Base-by-base conservation (phyloP, 257 asterid species). In the Solanum habrochaites region DNA sequence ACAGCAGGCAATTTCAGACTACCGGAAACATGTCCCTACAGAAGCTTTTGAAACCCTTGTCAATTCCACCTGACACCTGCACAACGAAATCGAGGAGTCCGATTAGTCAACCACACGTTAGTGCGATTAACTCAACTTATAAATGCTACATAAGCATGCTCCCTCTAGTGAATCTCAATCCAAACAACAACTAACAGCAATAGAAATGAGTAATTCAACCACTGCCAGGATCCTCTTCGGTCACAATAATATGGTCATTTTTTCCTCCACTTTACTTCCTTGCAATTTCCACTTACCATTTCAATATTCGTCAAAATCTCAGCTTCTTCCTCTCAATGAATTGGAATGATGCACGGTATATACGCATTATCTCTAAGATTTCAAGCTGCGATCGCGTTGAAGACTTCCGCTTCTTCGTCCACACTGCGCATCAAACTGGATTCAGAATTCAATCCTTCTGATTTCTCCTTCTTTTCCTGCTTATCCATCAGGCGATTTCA, bases 371-470 rank as follows among this genome's bases (percentile, higher is more conserved):
- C 89, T 92, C 92, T 39, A 93, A 91, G 40, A 96, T 93, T 91
- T 93, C 90, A 94, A 93, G 88, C 96, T 94, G 75, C 95, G 93
- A 87, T 95, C 99, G 91, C 98, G 77, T 95, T 94, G n/a, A n/a
- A 6, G 96, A 95, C 88, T 94, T 94, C 98, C 25, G 85, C 92
- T 40, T 94, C 98, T 42, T 93, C 94, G n/a, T 80, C 3, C 11
- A 27, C 42, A 11, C 42, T 27, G 10, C 39, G 83, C 39, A 77
- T 80, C 67, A 45, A 47, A 47, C 1, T 29, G 40, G 70, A 27
- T 85, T 71, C 35, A 14, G 85, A 77, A 43, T 15, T 25, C 49
- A 18, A 25, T 43, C 37, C 83, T 45, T 5, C 42, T 27, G 85
- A 29, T 47, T 80, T 47, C 67, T 47, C 84, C 66, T 27, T 29